phyloP scores from a whole-genome alignment of 805 yeast species.

The Huiozyma naganishii region DNA sequence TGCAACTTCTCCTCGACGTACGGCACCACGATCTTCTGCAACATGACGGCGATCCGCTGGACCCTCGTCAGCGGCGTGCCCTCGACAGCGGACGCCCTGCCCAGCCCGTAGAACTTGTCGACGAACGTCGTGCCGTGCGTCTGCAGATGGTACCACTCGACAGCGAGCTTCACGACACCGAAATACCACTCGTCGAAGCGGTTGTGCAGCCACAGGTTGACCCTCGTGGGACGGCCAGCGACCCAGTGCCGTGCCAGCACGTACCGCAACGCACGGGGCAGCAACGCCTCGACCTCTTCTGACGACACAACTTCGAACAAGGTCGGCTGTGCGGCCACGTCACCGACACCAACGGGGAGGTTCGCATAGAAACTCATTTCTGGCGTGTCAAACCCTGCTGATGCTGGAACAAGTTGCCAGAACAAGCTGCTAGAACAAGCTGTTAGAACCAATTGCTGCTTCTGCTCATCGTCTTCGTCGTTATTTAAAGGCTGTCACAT shows the following conservation, averaged over 20 bases:
- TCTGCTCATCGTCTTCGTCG: no score
- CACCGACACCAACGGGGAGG: constrained; percentile 14
- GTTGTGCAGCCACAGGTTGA: constrained; percentile 48
- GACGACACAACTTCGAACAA: constrained; percentile 81
- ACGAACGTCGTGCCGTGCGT: constrained; percentile 80
- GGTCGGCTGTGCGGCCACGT: constrained; percentile 43
- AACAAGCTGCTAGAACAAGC: background rate
- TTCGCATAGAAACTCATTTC: constrained; percentile 26
- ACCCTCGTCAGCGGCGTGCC: constrained; percentile 29
- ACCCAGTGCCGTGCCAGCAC: constrained; percentile 68
- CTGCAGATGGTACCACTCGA: constrained; percentile 62
- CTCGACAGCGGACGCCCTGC: constrained; percentile 32
- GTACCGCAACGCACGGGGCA: constrained; percentile 76
- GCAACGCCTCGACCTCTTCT: constrained; percentile 59
- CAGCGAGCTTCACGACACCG: constrained; percentile 42
- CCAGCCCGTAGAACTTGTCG: constrained; percentile 85
- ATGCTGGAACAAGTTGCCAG: background rate
- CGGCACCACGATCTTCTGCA: constrained; percentile 54
- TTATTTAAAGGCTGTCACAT: no score
- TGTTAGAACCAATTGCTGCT: no score
- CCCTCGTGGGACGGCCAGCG: constrained; percentile 59
- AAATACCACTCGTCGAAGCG: constrained; percentile 65
- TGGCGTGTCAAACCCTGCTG: background rate
- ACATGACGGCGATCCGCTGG: constrained; percentile 46
- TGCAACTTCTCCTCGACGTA: constrained; percentile 55